Evolutionary conservation across 2,329 filamentous ascomycete genomes (phyloP).

Genomic region (Aureobasidium vineae): DNA sequence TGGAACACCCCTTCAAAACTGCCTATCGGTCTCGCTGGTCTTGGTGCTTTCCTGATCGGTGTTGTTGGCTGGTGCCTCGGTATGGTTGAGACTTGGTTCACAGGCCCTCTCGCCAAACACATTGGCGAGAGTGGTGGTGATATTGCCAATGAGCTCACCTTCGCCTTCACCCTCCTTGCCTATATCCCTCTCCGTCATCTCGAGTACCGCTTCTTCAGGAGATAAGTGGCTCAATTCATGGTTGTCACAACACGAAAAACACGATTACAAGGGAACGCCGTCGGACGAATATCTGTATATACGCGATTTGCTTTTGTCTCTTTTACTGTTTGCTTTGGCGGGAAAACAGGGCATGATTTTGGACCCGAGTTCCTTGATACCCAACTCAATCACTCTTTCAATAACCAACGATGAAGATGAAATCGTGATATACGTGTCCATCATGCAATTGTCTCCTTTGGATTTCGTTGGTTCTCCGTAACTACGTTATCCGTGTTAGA

Average conservation of each 20-base stretch:
- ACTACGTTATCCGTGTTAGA: constrained; percentile 22
- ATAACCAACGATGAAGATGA: constrained; percentile 7
- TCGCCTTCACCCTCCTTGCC: constrained; percentile 50
- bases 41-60: constrained; percentile 42
- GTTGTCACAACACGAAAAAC: not conserved
- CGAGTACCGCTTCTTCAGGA: constrained; percentile 50
- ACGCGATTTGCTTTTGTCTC: constrained; percentile 15
- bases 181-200: constrained; percentile 51
- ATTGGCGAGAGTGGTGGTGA: constrained; percentile 59
- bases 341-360: constrained; percentile 11
- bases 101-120: constrained; percentile 57
- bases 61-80: constrained; percentile 53
- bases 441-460: constrained; percentile 12
- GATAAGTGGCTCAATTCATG: constrained; percentile 26
- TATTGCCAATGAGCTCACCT: constrained; percentile 55
- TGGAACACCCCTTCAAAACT: constrained; percentile 49
- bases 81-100: constrained; percentile 59
- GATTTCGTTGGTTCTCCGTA: constrained; percentile 14
- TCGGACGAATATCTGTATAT: constrained; percentile 21
- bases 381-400: constrained; percentile 23
- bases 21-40: constrained; percentile 45
- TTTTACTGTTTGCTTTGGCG: constrained; percentile 17
- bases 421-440: constrained; percentile 9
- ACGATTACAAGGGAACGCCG: constrained; percentile 7
- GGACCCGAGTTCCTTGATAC: constrained; percentile 20